Evolutionary conservation across 495 filamentous ascomycete genomes (phyloP).

Genomic region (Penicillium canescens): DNA sequence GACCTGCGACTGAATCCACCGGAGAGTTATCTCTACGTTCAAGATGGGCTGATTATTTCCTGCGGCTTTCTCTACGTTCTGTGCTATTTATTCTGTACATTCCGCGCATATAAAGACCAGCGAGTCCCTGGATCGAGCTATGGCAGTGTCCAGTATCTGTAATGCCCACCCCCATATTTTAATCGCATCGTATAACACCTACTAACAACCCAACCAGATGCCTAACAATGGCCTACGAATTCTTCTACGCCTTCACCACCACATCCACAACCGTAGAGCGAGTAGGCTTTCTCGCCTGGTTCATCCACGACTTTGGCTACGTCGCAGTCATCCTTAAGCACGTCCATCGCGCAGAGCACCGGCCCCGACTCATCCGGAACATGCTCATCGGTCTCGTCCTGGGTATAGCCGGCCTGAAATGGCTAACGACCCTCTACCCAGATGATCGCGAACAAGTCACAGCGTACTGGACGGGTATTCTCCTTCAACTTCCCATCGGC

Average conservation of each 20-base stretch:
- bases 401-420: slow-evolving; percentile 6
- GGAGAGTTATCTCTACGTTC: slow-evolving; percentile 21
- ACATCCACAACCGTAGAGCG: slow-evolving; percentile 10
- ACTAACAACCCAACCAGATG: slow-evolving; percentile 3
- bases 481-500: slow-evolving; percentile 18
- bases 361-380: slow-evolving; percentile 3
- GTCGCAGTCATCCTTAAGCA: slow-evolving; percentile 4
- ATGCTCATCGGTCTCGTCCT: slow-evolving; percentile 9
- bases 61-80: slow-evolving; percentile 19
- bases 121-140: slow-evolving; percentile 7
- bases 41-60: slow-evolving; percentile 23
- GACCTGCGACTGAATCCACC: slow-evolving; percentile 11
- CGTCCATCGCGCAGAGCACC: background rate
- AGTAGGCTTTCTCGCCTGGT: slow-evolving; percentile 16
- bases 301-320: slow-evolving; percentile 15
- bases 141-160: slow-evolving; percentile 12
- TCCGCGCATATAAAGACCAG: slow-evolving; percentile 10
- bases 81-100: slow-evolving; percentile 16
- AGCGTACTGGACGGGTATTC: slow-evolving; percentile 21
- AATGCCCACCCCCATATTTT: background rate
- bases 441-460: slow-evolving; percentile 13
- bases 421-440: background rate
- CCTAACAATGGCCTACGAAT: slow-evolving; percentile 20
- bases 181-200: background rate
- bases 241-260: slow-evolving; percentile 18